Base-by-base conservation (phyloP, 2,329 filamentous ascomycete species). In the Sarocladiaceae sp. region DNA sequence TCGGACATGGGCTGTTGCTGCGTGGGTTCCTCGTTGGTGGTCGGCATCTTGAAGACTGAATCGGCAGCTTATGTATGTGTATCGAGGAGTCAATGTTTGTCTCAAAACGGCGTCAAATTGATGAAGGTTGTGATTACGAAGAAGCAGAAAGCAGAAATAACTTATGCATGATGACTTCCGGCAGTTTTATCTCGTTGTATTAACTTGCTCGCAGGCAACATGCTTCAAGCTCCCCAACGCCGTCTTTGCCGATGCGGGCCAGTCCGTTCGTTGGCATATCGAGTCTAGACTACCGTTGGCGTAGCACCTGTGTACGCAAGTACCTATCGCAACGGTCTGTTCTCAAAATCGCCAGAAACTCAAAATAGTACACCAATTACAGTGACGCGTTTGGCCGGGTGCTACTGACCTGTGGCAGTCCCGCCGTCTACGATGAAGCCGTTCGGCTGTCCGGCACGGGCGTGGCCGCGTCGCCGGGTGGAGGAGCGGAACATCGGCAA, bases 1-100 rank as follows among this genome's bases (percentile, higher is more conserved):
- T 66, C 63, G 57, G 70, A 67, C 71, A 74, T 74, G 57, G 71
- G 68, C 58, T 68, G 68, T 64, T 74, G 71, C 61, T 72, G 71
- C 54, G 64, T 64, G 55, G 70, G 71, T 56, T 70, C 71, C 62
- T 67, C 66, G 50, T 67, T 57, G 54, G 64, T 23, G 47, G 52
- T 60, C 61, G 71, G 67, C 71, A 74, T 73, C 15, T 46, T 46
- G 40, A 33, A 8, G 15, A 15, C 29, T n/a, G n/a, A n/a, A n/a
- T n/a, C n/a, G n/a, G n/a, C n/a, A n/a, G n/a, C n/a, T n/a, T n/a
- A n/a, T n/a, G n/a, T n/a, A n/a, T n/a, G n/a, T n/a, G n/a, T n/a
- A n/a, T n/a, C n/a, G n/a, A n/a, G n/a, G n/a, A n/a, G n/a, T n/a
- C n/a, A n/a, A n/a, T n/a, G n/a, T n/a, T n/a, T n/a, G n/a, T n/a